Base-by-base conservation (phyloP, 148 eudicot species). In the Nepenthes mirabilis region DNA sequence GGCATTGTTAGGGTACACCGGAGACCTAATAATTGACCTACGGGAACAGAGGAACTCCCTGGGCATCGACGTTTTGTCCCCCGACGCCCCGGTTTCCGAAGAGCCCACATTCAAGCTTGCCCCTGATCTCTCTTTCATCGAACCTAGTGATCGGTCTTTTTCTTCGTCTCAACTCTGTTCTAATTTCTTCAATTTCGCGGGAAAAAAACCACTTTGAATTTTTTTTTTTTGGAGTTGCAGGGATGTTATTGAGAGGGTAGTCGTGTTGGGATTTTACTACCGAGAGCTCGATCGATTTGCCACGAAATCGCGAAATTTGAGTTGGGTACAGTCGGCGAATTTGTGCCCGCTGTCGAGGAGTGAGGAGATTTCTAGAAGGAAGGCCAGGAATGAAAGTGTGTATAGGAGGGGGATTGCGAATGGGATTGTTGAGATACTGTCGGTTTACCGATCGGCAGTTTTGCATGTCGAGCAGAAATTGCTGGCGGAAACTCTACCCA, bases 371-470 rank as follows among this genome's bases (percentile, higher is more conserved):
- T 57, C 59, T 5, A 80, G 66, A 74, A 76, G 66, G 79, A 77
- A 73, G 68, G 66, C 56, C 14, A 77, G 72, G 73, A 84, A 75
- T 74, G 80, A 80, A 66, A 94, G 99, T 72, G 80, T 82, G 52
- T 94, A 93, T 53, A 68, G 89, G 71, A 78, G 95, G 60, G 99
- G 96, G 33, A 79, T 93, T 70, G 96, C 96, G n/a, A 93, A 93
- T 83, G 98, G 95, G 9, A 64, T 88, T 72, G 91, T 93, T 61
- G 98, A 93, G 81, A 76, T 86, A 63, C 77, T 93, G 55, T 89
- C 99, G 37, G 81, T 93, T 54, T 93, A 93, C 71, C 74, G 89
- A 55, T 93, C 99, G 13, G 91, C 99, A 43, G 96, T 93, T 74
- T 72, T 93, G 73, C 84, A 74, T 14, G 80, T 89, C 74, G 99